phyloP scores from a whole-genome alignment of 2,329 filamentous ascomycete genomes.

The Hyphodiscus sp. region DNA sequence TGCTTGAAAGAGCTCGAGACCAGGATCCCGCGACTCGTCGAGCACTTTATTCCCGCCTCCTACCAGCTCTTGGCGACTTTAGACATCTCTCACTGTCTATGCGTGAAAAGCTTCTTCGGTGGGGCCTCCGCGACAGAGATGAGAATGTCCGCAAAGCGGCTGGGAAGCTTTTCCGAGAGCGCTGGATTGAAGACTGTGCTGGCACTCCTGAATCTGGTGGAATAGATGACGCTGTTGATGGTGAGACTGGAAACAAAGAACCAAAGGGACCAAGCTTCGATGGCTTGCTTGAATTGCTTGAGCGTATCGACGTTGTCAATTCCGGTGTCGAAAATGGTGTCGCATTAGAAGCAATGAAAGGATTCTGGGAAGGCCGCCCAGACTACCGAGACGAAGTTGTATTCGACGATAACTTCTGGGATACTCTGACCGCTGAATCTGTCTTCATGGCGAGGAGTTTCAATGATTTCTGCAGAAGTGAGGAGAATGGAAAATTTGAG shows the following conservation, averaged over 20 bases:
- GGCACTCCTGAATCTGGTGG: conserved; percentile 54
- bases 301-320: conserved; percentile 89
- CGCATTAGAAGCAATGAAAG: conserved; percentile 86
- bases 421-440: conserved; percentile 75
- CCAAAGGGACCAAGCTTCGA: conserved; percentile 62
- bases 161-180: conserved; percentile 80
- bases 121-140: conserved; percentile 90
- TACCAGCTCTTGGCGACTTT: conserved; percentile 90
- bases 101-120: conserved; percentile 89
- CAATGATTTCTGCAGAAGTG: conserved; percentile 81
- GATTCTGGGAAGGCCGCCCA: conserved; percentile 90
- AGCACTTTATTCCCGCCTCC: conserved; percentile 77
- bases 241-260: conserved; percentile 35
- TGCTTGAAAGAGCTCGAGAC: conserved; percentile 87
- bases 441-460: conserved; percentile 88
- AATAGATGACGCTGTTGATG: conserved; percentile 37
- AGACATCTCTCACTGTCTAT: conserved; percentile 87
- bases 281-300: conserved; percentile 82
- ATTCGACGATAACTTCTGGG: conserved; percentile 73
- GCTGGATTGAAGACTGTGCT: conserved; percentile 97
- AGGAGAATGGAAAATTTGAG: conserved; percentile 68
- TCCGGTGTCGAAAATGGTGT: conserved; percentile 86
- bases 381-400: conserved; percentile 68
- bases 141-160: conserved; percentile 91
- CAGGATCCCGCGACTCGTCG: conserved; percentile 77